Evolutionary conservation across 441 rosid species (phyloP).

Genomic region (Brassica balearica): DNA sequence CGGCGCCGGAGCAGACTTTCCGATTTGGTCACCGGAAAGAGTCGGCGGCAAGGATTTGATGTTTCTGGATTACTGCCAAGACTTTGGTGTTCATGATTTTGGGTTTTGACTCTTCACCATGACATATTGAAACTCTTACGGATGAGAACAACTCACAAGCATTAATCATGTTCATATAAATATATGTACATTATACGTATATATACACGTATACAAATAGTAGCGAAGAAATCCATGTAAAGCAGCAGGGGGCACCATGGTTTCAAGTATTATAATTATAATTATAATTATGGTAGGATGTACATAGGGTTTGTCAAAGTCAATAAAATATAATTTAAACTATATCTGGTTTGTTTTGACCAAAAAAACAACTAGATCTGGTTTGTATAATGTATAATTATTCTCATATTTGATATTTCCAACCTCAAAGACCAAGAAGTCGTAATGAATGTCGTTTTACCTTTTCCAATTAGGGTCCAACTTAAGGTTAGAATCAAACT

Average conservation of each 20-base stretch:
- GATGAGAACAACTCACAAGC: slow-evolving; percentile 6
- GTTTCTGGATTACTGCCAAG: slow-evolving; percentile 33
- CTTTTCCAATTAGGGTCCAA: neutral
- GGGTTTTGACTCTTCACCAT: slow-evolving; percentile 33
- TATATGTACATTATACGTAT: slow-evolving; percentile 13
- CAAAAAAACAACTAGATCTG: too few species aligned
- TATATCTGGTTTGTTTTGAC: neutral
- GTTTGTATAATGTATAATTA: too few species aligned
- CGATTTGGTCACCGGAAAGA: slow-evolving; percentile 21
- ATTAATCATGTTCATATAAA: slow-evolving; percentile 12
- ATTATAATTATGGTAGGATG: slow-evolving; percentile 9
- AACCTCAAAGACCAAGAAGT: neutral
- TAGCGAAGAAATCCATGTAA: slow-evolving; percentile 25
- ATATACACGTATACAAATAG: neutral
- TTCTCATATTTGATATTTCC: neutral
- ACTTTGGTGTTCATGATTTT: slow-evolving; percentile 38
- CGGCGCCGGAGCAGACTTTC: slow-evolving; percentile 17
- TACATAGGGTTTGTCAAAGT: slow-evolving; percentile 24
- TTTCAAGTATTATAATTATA: neutral
- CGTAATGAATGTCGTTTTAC: slow-evolving; percentile 2
- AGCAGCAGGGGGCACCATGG: slow-evolving; percentile 22
- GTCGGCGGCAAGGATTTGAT: slow-evolving; percentile 6
- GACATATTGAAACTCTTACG: slow-evolving; percentile 7
- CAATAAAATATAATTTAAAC: neutral
- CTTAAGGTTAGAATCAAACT: neutral